Conservation (phyloP, 164 flowering plant species). For the Piper longum region DNA sequence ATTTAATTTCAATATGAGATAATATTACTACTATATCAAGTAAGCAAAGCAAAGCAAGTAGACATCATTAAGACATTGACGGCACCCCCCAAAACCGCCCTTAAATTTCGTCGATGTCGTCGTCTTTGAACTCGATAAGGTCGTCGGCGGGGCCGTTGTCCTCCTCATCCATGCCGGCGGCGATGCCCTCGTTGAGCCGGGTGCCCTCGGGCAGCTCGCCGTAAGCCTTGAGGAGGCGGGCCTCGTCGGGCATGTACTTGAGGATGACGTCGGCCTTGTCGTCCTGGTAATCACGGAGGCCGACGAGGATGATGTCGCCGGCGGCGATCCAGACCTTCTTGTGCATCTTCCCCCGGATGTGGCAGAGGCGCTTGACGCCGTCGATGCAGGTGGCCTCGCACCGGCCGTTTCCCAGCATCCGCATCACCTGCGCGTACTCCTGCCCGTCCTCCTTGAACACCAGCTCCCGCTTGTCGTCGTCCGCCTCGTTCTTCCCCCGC, state of each 20-base stretch:
- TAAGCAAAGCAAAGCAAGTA: too few species aligned
- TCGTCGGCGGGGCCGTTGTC: slow-evolving; percentile 13
- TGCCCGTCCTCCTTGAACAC: slow-evolving; percentile 23
- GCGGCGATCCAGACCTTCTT: slow-evolving; percentile 25
- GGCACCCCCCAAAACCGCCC: not conserved
- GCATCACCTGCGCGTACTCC: slow-evolving; percentile 21
- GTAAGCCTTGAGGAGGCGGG: slow-evolving; percentile 17
- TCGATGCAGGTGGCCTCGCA: slow-evolving; percentile 50
- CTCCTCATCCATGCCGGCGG: slow-evolving; percentile 15
- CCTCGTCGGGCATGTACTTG: slow-evolving; percentile 23
- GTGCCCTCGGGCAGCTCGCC: slow-evolving; percentile 19
- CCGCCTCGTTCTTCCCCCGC: slow-evolving; percentile 25
- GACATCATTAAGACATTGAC: too few species aligned
- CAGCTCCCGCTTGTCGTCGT: slow-evolving; percentile 21
- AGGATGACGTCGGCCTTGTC: slow-evolving; percentile 21
- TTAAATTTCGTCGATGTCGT: slow-evolving; percentile 20
- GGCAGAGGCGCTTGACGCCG: slow-evolving; percentile 18
- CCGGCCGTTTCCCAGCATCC: slow-evolving; percentile 44
- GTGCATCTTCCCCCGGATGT: slow-evolving; percentile 21
- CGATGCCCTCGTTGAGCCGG: slow-evolving; percentile 16
- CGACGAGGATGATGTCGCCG: slow-evolving; percentile 19
- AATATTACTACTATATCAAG: too few species aligned
- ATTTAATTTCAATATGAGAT: too few species aligned
- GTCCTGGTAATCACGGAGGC: slow-evolving; percentile 20
- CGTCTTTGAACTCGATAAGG: slow-evolving; percentile 19